Conservation (phyloP, 371 early-diverging fungal genomes). For the Circinella minor region DNA sequence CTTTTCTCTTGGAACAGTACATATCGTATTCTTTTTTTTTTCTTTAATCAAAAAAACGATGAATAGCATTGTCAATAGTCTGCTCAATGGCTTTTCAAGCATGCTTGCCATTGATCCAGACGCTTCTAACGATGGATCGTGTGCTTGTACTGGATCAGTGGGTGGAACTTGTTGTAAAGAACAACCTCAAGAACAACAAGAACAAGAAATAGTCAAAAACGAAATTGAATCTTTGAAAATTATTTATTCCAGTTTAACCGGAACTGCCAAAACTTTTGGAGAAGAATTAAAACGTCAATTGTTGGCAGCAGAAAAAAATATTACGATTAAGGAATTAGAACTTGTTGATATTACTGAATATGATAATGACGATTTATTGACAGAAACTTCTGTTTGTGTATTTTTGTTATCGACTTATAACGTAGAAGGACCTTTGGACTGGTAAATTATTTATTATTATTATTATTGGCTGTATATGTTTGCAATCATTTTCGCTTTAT, state of each 20-base stretch:
- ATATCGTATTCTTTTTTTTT: background rate
- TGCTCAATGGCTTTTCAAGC: conserved; percentile 47
- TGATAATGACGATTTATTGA: conserved; percentile 71
- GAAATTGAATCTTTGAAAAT: conserved; percentile 51
- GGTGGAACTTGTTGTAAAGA: conserved; percentile 38
- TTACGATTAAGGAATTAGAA: conserved; percentile 34
- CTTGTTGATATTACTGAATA: conserved; percentile 70
- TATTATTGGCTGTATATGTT: too few species aligned
- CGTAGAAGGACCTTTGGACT: conserved; percentile 76
- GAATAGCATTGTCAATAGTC: conserved; percentile 47
- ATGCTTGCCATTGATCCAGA: conserved; percentile 51
- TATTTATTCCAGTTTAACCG: conserved; percentile 52
- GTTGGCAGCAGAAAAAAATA: conserved; percentile 24
- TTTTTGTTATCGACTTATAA: conserved; percentile 77
- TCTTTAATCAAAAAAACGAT: conserved; percentile 19
- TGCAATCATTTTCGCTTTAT: too few species aligned
- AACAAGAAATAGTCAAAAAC: conserved; percentile 6
- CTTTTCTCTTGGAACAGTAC: too few species aligned
- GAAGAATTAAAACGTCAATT: conserved; percentile 37
- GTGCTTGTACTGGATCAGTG: conserved; percentile 26
- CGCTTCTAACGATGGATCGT: conserved; percentile 24
- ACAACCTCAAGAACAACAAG: conserved; percentile 6
- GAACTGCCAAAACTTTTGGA: conserved; percentile 55
- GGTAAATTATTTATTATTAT: conserved; percentile 31
- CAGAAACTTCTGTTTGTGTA: conserved; percentile 63